Evolutionary conservation across 768 basidiomycete species (phyloP), one percentile per base, ranked within the genome.

Genomic region (Pleurotus platypus): DNA sequence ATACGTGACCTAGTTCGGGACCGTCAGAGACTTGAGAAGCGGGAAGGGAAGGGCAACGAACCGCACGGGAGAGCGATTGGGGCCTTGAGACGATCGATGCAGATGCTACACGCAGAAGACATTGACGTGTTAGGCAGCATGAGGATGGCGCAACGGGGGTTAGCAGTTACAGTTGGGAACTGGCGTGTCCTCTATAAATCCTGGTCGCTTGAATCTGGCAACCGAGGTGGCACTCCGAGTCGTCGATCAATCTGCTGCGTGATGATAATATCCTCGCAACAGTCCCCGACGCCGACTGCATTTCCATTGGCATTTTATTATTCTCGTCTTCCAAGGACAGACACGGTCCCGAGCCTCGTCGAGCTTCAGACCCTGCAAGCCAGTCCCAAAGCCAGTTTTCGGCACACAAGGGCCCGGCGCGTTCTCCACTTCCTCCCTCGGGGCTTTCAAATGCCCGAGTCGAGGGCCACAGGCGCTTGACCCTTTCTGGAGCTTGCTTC

Each of bases 11-110:
- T 84, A 27, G 26, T n/a, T 27, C 27, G 18, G 35, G 45, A 54
- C 48, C 26, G 27, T 9, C 55, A 46, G 50, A 55, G 13, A 27
- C 2, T 35, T 15, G 20, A 54, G 40, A 16, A 37, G 42, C 42
- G 24, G 39, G 56, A 20, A 37, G 12, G 46, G 55, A 26, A 45
- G 18, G 58, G 26, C 45, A 27, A 65, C 82, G 55, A 62, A 88
- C 87, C 86, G 66, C 87, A 89, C 40, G 86, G 85, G 0, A 86
- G 63, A 9, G 78, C 79, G 2, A 84, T 82, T 1, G 87, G 87
- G 27, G 67, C 75, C 30, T 78, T 80, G 53, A 83, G 66, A 5
- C 68, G 65, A 42, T 86, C 83, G 20, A 82, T 72, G 66, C 87
- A 89, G 61, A 88, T 85, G 56, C 77, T 75, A 67, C 87, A 88